phyloP scores from a whole-genome alignment of 2,329 filamentous ascomycete species.

The Monilinia vaccinii-corymbosi region DNA sequence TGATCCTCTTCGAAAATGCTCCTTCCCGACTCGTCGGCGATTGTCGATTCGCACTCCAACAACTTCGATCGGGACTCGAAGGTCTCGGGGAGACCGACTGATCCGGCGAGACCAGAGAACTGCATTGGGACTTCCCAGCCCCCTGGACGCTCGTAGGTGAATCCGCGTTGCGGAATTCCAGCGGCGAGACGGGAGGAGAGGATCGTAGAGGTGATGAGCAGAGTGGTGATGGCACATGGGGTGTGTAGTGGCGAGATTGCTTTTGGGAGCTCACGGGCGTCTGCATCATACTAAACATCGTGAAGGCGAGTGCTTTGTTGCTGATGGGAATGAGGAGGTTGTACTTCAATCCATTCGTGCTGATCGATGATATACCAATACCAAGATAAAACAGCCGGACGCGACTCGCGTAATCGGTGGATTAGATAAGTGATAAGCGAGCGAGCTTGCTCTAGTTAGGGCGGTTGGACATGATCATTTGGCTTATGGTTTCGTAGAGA shows the following conservation, averaged over 20 bases:
- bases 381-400: neutral
- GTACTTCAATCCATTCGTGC: neutral
- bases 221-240: constrained; percentile 10
- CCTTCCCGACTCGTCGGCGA: constrained; percentile 13
- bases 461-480: neutral
- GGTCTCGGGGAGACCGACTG: neutral
- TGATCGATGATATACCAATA: neutral
- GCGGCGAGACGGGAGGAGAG: constrained; percentile 8
- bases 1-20: constrained; percentile 35
- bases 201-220: constrained; percentile 7
- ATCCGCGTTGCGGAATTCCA: constrained; percentile 1
- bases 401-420: neutral
- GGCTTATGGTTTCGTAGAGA: too few species aligned
- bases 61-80: neutral
- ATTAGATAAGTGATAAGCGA: constrained; percentile 2
- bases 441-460: neutral
- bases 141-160: neutral
- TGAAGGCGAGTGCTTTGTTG: neutral
- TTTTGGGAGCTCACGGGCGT: constrained; percentile 4
- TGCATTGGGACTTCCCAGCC: neutral
- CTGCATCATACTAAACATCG: constrained; percentile 7
- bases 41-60: neutral
- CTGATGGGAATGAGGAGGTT: neutral
- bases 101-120: constrained; percentile 2
- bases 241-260: constrained; percentile 6